These are phyloP conservation scores for Salix arbutifolia DNA, from an alignment of 345 rosid species.

Conservation along the genomic window DNA sequence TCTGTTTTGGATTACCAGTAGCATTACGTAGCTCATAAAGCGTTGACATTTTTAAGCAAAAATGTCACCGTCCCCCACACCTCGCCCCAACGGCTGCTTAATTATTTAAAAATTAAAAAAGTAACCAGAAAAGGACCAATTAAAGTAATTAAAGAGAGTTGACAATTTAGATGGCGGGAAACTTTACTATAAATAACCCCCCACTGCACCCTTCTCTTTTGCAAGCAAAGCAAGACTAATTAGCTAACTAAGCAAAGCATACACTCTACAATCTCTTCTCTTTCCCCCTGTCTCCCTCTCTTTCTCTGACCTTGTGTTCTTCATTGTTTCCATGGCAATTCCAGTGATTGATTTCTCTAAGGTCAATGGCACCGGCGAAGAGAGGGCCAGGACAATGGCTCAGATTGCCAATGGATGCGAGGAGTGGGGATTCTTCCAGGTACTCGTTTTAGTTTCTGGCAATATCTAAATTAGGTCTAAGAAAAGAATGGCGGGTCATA, in stretches of 20 bases:
- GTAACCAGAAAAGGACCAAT: background rate
- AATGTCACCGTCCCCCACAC: conserved; percentile 32
- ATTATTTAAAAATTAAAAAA: background rate
- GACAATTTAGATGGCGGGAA: conserved; percentile 24
- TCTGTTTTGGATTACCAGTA: conserved; percentile 16
- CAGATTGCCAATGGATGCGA: conserved; percentile 70
- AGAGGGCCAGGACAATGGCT: conserved; percentile 57
- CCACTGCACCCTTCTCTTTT: background rate
- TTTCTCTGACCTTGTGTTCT: background rate
- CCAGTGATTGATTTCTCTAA: conserved; percentile 88
- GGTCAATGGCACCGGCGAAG: conserved; percentile 50
- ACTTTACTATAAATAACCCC: conserved; percentile 28
- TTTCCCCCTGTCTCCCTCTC: background rate
- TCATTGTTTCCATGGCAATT: conserved; percentile 53
- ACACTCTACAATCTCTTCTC: background rate
- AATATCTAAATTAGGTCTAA: background rate
- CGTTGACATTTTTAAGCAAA: conserved; percentile 23
- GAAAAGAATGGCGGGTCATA: background rate
- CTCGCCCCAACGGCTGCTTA: conserved; percentile 16
- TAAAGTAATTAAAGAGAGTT: background rate
- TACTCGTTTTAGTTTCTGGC: conserved; percentile 9
- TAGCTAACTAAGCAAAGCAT: background rate
- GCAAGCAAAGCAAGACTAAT: background rate
- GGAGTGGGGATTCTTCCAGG: conserved; percentile 98
- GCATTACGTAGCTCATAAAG: background rate